These are phyloP conservation scores for Pugionium dolabratum DNA, from an alignment of 345 rosid species.

Conservation along the genomic window DNA sequence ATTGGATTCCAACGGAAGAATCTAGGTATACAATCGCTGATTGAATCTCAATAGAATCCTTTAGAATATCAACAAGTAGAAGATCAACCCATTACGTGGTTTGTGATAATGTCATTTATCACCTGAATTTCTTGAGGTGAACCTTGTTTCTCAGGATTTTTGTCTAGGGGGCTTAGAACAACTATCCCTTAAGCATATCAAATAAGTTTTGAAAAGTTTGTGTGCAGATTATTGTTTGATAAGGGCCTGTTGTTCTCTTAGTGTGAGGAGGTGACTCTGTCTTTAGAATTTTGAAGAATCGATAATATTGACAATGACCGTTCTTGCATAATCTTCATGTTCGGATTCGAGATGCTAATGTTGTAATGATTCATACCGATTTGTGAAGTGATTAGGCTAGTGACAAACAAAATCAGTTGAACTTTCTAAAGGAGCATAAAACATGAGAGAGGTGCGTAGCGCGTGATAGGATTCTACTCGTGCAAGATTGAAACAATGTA, in stretches of 20 bases:
- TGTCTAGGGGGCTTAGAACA: background rate
- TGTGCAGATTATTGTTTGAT: background rate
- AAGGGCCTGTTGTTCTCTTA: background rate
- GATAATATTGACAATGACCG: background rate
- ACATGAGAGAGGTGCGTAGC: conserved; percentile 3
- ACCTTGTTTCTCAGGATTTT: background rate
- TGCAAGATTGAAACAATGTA: background rate
- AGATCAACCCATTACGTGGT: background rate
- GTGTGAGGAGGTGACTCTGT: background rate
- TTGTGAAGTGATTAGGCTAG: conserved; percentile 5
- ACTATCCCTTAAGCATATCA: background rate
- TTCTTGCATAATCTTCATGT: background rate
- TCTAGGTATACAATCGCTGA: conserved; percentile 58
- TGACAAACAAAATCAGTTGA: background rate
- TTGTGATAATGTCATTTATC: conserved; percentile 10
- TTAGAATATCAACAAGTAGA: conserved; percentile 17
- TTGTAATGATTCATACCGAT: background rate
- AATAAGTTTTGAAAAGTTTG: background rate
- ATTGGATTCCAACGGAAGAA: conserved; percentile 88
- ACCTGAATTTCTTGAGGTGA: conserved; percentile 2
- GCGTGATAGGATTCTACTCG: background rate
- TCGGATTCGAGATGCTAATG: background rate
- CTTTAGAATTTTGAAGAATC: conserved; percentile 14
- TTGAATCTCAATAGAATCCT: conserved; percentile 4
- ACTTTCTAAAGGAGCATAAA: background rate